Evolutionary conservation across 1,139 yeast genomes (phyloP).

Genomic region (Trichomonascaceae sp.): DNA sequence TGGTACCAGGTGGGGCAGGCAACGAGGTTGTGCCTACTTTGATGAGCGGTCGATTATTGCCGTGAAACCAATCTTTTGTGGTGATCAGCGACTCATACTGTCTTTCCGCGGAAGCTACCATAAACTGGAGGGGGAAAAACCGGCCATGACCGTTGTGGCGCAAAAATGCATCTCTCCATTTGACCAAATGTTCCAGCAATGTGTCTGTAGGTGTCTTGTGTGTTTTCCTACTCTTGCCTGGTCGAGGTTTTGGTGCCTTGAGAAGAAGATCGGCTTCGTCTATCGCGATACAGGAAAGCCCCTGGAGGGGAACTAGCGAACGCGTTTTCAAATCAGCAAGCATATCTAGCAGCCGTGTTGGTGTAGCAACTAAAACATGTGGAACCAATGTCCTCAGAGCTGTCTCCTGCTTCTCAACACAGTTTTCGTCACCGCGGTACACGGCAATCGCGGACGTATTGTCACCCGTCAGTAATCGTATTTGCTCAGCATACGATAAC

Average conservation of each 20-base stretch:
- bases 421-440: no score
- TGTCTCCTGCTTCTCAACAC: background rate
- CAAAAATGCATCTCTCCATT: conserved; percentile 12
- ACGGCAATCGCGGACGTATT: background rate
- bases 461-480: no score
- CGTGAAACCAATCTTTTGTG: no score
- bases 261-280: conserved; percentile 13
- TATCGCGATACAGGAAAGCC: conserved; percentile 12
- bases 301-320: conserved; percentile 9
- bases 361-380: conserved; percentile 72
- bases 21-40: no score
- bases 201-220: conserved; percentile 9
- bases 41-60: no score
- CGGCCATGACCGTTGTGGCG: background rate
- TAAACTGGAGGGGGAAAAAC: background rate
- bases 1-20: no score
- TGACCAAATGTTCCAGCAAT: conserved; percentile 11
- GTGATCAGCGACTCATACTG: no score
- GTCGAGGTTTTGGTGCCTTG: conserved; percentile 1
- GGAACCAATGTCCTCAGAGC: conserved; percentile 32
- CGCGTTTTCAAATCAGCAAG: conserved; percentile 22
- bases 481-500: no score
- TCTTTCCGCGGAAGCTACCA: no score
- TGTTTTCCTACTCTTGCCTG: conserved; percentile 2
- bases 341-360: conserved; percentile 72